Base-by-base conservation (phyloP, 805 yeast genomes). In the Blastobotrys peoriensis region DNA sequence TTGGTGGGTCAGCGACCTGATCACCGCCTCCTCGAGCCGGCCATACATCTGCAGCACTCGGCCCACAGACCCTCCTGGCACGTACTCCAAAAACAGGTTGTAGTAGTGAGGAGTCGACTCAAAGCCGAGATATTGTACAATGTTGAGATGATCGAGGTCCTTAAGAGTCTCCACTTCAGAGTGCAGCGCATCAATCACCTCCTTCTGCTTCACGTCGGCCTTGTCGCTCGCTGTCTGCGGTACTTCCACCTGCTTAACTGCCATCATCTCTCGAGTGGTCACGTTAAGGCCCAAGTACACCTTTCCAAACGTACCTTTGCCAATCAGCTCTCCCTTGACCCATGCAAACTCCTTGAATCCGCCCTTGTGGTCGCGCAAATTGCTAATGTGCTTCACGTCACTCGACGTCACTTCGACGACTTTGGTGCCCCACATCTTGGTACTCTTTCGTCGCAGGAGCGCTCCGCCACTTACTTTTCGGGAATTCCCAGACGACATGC, bases 191-290 rank as follows among this genome's bases (percentile, higher is more conserved):
- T 83, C 93, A 37, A 87, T 74, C 1, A 83, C 85, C 45, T 78
- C 88, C 21, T 67, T 63, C 46, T 64, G 67, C 36, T 63, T 61
- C 23, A 41, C 52, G 34, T 56, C 56, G 25, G 52, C 52, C 21
- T 47, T 38, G 44, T 55, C 63, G 35, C 62, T 48, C 16, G 66
- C 55, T 27, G 70, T 58, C 44, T 66, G 63, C 0, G 86, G 81
- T 9, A 83, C 81, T 35, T 75, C 81, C 2, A 91, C 96, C 64
- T 93, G 98, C 60, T 93, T 93, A 2, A 93, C 98, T 0, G 99
- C 99, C 68, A 93, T 83, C 95, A 93, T 88, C 58, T 93, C 99
- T 44, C 98, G 98, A 0, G 96, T 87, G 1, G 98, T 93, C 15
- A 88, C 89, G 63, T 93, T 93, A 58, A 93, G 72, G 1, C 96